Evolutionary conservation across 2,329 filamentous ascomycete species (phyloP).

Genomic region (Xylariaceae sp.): DNA sequence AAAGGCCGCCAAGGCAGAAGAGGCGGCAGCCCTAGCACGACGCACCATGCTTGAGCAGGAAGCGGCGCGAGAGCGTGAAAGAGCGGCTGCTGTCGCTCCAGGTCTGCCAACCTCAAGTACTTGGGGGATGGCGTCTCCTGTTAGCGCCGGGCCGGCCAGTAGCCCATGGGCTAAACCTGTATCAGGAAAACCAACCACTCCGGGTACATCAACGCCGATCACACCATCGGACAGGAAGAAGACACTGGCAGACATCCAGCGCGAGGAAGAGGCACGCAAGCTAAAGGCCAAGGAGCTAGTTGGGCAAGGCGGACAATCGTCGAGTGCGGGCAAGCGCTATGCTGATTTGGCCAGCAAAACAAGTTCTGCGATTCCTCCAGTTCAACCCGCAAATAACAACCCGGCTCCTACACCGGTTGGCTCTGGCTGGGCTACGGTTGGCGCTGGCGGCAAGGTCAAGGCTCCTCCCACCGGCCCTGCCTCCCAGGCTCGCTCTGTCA

Average conservation of each 20-base stretch:
- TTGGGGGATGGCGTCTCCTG: constrained; percentile 82
- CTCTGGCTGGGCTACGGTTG: constrained; percentile 91
- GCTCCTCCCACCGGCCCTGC: constrained; percentile 68
- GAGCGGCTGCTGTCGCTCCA: constrained; percentile 65
- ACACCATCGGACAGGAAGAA: constrained; percentile 68
- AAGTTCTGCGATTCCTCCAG: constrained; percentile 44
- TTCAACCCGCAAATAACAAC: constrained; percentile 46
- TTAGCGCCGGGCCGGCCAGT: constrained; percentile 57
- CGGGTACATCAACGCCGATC: constrained; percentile 41
- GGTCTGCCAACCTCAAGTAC: constrained; percentile 87
- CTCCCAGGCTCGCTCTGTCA: constrained; percentile 54
- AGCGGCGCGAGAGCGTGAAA: constrained; percentile 66
- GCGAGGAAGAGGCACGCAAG: constrained; percentile 92
- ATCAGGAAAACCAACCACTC: constrained; percentile 48
- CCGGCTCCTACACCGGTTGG: constrained; percentile 51
- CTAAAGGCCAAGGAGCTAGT: constrained; percentile 66
- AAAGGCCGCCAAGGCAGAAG: constrained; percentile 88
- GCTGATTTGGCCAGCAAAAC: constrained; percentile 90
- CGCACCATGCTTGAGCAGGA: constrained; percentile 84
- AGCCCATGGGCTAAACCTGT: constrained; percentile 73
- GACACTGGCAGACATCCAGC: constrained; percentile 93
- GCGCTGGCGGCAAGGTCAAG: constrained; percentile 91
- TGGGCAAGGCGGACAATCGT: constrained; percentile 53
- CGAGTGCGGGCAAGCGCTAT: constrained; percentile 79
- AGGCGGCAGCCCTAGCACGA: constrained; percentile 76